These are phyloP conservation scores for Fusarium tanahbumbuense DNA, from an alignment of 2,329 filamentous ascomycete species.

Conservation along the genomic window DNA sequence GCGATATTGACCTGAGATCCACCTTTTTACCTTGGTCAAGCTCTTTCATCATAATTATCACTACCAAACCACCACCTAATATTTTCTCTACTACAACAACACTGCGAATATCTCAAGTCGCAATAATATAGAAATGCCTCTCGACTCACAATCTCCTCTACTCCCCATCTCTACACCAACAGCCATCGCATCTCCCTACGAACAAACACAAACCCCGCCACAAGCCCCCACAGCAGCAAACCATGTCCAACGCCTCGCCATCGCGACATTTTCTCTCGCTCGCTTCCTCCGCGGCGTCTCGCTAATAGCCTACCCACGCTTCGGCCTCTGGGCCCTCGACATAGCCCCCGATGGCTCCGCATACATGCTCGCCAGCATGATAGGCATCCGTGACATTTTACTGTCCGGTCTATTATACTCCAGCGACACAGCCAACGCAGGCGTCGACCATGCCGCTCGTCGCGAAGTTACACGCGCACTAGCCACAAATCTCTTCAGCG, in stretches of 20 bases:
- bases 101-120: neutral
- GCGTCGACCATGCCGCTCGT: constrained; percentile 25
- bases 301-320: constrained; percentile 45
- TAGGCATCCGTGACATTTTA: constrained; percentile 49
- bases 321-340: constrained; percentile 49
- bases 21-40: constrained; percentile 13
- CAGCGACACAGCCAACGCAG: constrained; percentile 35
- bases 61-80: neutral
- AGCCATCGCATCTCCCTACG: constrained; percentile 32
- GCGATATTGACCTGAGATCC: constrained; percentile 17
- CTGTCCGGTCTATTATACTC: constrained; percentile 47
- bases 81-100: neutral
- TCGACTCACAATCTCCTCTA: constrained; percentile 38
- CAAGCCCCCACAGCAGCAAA: constrained; percentile 25
- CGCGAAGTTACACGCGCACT: constrained; percentile 49
- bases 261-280: constrained; percentile 41
- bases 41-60: neutral
- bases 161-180: constrained; percentile 44
- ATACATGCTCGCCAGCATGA: constrained; percentile 48
- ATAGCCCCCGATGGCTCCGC: constrained; percentile 43
- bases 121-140: constrained; percentile 33
- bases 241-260: constrained; percentile 41
- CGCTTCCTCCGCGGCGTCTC: constrained; percentile 48
- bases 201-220: neutral
- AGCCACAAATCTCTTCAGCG: constrained; percentile 48